Evolutionary conservation across 1,139 yeast species (phyloP), one percentile per base, ranked within the genome.

Genomic region (Arxiozyma slooffiae): DNA sequence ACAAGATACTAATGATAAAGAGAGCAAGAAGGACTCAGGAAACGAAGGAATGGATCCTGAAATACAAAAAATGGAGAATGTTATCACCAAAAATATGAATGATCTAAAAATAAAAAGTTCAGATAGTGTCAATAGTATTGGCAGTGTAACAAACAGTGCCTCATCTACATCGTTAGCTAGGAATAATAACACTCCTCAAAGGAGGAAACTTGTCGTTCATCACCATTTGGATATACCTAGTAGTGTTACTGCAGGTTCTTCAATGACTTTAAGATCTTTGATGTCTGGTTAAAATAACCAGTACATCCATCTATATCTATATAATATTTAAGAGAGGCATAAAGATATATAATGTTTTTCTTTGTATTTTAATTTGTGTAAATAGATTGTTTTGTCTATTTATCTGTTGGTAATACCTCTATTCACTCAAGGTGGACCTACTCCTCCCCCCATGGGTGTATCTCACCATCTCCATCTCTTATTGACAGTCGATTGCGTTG

Each of bases 171-270:
- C 45, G 18, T 4, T 34, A n/a, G 39, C 42, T 18, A 34, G 30
- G 7, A 41, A 41, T 16, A 17, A 23, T 17, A 39, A 30, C n/a
- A 39, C 47, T 4, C n/a, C 47, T 18, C 41, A 23, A 38, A 48
- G 48, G 42, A 53, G 49, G 39, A 51, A 45, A 36, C 38, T 38
- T 6, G 50, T 47, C 4, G 37, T 53, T 3, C 59, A 56, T 42
- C 53, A 56, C 24, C 59, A 56, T 48, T 45, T 56, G 44, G 57
- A 54, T 39, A 52, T 56, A n/a, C 46, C 56, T 2, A 48, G 46
- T 17, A 54, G 57, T 43, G 51, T 55, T 2, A 48, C 49, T 1
- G 43, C 52, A 6, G 47, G 50, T 8, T 46, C 47, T 23, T 52
- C 54, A 14, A 46, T 45, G 46, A 38, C 50, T 34, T 18, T 48